Evolutionary conservation across 1,284 basidiomycete genomes (phyloP).

Genomic region (Ceratobasidium sp.): DNA sequence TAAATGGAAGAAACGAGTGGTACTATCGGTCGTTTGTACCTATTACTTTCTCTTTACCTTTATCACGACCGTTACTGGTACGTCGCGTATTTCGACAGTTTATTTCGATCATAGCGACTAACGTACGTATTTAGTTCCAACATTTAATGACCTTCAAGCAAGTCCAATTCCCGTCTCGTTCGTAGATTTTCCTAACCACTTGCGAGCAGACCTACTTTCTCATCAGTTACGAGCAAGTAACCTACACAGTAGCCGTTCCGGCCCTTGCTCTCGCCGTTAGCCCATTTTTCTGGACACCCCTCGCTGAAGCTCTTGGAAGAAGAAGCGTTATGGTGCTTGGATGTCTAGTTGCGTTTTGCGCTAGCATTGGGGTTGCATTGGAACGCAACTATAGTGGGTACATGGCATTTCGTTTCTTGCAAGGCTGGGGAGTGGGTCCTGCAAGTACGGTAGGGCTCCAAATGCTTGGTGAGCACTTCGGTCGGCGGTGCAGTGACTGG

Average conservation of each 20-base stretch:
- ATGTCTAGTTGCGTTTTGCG: constrained; percentile 38
- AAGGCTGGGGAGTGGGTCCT: constrained; percentile 43
- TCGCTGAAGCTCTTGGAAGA: constrained; percentile 41
- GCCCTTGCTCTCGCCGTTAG: constrained; percentile 41
- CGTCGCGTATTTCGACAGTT: background rate
- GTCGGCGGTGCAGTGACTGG: background rate
- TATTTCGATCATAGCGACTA: background rate
- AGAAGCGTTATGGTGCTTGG: constrained; percentile 40
- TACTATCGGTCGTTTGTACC: constrained; percentile 36
- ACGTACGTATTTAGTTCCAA: constrained; percentile 35
- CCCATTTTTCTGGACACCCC: constrained; percentile 43
- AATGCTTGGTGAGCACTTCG: constrained; percentile 34
- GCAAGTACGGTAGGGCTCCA: constrained; percentile 42
- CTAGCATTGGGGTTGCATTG: constrained; percentile 39
- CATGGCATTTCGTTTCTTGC: constrained; percentile 42
- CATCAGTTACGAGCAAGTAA: constrained; percentile 41
- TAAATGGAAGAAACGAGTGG: constrained; percentile 34
- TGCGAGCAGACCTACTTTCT: constrained; percentile 12
- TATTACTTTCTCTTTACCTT: constrained; percentile 43
- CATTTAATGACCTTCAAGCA: constrained; percentile 39
- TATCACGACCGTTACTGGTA: constrained; percentile 40
- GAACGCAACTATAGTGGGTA: constrained; percentile 40
- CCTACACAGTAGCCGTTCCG: constrained; percentile 42
- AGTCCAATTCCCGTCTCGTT: background rate
- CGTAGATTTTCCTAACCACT: background rate